These are phyloP conservation scores for Beauveria scarabaeidicola DNA, from an alignment of 2,329 filamentous ascomycete genomes.

Conservation along the genomic window DNA sequence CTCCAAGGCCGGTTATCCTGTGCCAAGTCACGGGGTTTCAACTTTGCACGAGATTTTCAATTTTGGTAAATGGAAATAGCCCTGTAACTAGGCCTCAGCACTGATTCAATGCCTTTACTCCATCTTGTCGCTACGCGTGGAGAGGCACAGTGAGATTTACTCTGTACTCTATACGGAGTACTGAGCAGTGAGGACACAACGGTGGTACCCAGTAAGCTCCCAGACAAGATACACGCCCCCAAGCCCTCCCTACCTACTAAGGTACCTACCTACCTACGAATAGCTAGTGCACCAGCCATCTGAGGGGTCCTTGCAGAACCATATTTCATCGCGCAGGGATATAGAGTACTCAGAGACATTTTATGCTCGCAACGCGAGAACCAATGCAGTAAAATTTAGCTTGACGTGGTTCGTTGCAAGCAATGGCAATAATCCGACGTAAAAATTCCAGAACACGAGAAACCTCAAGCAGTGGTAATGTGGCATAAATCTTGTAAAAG, in stretches of 20 bases:
- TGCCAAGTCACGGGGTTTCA: background rate
- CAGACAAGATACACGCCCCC: background rate
- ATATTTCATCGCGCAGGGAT: background rate
- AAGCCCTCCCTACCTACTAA: background rate
- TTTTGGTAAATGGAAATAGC: background rate
- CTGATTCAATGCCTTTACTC: background rate
- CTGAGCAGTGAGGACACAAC: too few species aligned
- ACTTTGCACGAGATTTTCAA: background rate
- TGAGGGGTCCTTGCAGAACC: background rate
- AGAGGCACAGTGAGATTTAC: background rate
- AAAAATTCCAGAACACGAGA: background rate
- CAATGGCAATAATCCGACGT: background rate
- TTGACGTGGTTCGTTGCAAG: background rate
- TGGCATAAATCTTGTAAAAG: background rate
- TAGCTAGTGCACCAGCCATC: background rate
- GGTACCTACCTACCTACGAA: background rate
- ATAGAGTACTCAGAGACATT: background rate
- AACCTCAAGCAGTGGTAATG: background rate
- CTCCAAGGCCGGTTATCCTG: background rate
- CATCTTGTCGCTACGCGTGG: background rate
- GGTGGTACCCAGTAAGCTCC: background rate
- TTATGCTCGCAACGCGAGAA: background rate
- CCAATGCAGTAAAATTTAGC: background rate
- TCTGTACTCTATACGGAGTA: too few species aligned
- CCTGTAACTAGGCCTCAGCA: background rate